Base-by-base conservation (phyloP, 2,329 filamentous ascomycete genomes). In the Colletotrichum sp. region DNA sequence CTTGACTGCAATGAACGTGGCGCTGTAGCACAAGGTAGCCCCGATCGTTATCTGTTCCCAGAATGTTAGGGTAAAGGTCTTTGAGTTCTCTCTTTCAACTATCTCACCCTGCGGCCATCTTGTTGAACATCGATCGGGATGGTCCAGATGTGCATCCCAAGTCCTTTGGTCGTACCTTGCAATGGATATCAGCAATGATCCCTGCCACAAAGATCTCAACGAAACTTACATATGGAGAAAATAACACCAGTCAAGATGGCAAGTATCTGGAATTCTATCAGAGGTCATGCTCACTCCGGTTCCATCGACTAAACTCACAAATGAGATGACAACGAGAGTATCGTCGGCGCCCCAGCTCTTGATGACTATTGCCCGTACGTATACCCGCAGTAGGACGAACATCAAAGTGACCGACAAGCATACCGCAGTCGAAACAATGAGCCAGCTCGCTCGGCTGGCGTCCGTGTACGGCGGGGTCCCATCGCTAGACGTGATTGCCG, bases 261-360 rank as follows among this genome's bases (percentile, higher is more conserved):
- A 7, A 76, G 32, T 8, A 65, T 12, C 70, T 76, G 10, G 2
- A 4, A 8, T 10, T 1, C n/a, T 10, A 12, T 74, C 30, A 74
- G 66, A 12, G 12, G 10, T 15, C 4, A 34, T 28, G 8, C 12
- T 15, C 6, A 9, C 21, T 32, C 28, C 6, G 9, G 0, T 8
- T 24, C 15, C 16, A 36, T 48, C 9, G 12, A n/a, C 21, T 3
- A 21, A 21, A 60, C 71, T 66, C 26, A 74, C 72, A 6, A 24
- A 75, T 66, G 74, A 67, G 12, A 76, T 21, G 28, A 67, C 65
- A 5, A 71, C 9, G 15, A 67, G 24, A 8, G 60, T 43, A 28
- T 76, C 74, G 34, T 76, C 74, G 12, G 34, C 21, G 10, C 74
- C 74, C 74, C 72, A 76, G 63, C 63, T 75, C 52, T 38, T 76